Evolutionary conservation across 495 filamentous ascomycete species (phyloP), one percentile per base, ranked within the genome.

Genomic region (Penicillium flavigenum): DNA sequence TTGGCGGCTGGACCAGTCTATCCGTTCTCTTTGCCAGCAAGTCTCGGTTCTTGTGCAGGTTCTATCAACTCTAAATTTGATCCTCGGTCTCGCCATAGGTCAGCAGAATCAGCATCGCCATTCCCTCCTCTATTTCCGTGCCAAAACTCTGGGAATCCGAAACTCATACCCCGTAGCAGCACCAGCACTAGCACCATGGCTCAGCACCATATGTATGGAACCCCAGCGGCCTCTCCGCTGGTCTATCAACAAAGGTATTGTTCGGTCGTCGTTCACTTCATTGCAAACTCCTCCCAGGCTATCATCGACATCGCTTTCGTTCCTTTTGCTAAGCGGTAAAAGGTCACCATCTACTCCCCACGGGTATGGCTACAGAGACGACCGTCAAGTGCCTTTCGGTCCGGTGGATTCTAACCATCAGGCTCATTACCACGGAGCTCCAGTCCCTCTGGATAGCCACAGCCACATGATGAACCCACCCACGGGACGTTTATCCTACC

Each of bases 171-270:
- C 48, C 36, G n/a, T 46, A 70, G 59, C 65, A 68, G 63, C 56
- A 22, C 22, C 22, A 2, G 22, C 22, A 65, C 65, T 36, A 67
- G 22, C 22, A 65, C 65, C 39, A 67, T 75, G 58, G 65, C 72
- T 53, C 71, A 70, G 12, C 72, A 73, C 39, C 56, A 63, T 34
- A 63, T 72, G 54, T 76, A 75, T 51, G 65, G 59, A 41, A 51
- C 65, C 56, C 63, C 75, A 41, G 64, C 65, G n/a, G 64, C 63
- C 45, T 36, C 63, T 55, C 72, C 74, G 43, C 58, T 74, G 44
- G 66, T 76, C 31, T 76, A 75, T 58, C 74, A 76, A 34, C 71
- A 67, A 79, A 79, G 76, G 76, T 79, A 76, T 49, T 66, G 64
- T 54, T 54, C 5, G 36, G 24, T 51, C 38, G 36, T 56, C 45